phyloP scores from a whole-genome alignment of 805 yeast species.

The Suhomyces sp. region DNA sequence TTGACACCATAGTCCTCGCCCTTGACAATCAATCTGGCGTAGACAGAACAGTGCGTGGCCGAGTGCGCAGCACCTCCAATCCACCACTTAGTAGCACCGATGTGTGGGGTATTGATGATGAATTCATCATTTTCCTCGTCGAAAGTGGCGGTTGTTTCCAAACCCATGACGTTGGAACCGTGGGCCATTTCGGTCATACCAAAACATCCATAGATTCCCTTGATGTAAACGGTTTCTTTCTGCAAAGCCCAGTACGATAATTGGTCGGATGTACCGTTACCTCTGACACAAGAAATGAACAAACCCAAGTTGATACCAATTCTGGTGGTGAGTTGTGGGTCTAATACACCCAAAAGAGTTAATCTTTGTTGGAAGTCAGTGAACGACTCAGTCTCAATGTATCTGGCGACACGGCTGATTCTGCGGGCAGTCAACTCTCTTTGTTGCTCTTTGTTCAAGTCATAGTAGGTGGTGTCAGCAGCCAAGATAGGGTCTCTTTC shows the following conservation, averaged over 20 bases:
- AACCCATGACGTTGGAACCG: slow-evolving; percentile 82
- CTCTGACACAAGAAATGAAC: slow-evolving; percentile 37
- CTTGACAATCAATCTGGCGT: slow-evolving; percentile 43
- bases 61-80: slow-evolving; percentile 51
- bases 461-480: slow-evolving; percentile 31
- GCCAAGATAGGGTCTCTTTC: slow-evolving; percentile 39
- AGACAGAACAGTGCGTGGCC: slow-evolving; percentile 39
- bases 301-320: slow-evolving; percentile 39
- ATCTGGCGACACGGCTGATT: slow-evolving; percentile 36
- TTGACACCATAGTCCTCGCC: slow-evolving; percentile 47
- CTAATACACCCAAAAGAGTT: slow-evolving; percentile 34
- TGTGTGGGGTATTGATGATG: slow-evolving; percentile 44
- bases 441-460: slow-evolving; percentile 26
- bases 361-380: slow-evolving; percentile 34
- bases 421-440: slow-evolving; percentile 32
- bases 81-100: slow-evolving; percentile 52
- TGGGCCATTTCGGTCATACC: slow-evolving; percentile 93
- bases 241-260: slow-evolving; percentile 35
- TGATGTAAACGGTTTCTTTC: slow-evolving; percentile 32
- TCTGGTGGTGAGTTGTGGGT: slow-evolving; percentile 39
- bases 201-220: slow-evolving; percentile 71
- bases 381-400: slow-evolving; percentile 31
- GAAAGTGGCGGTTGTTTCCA: slow-evolving; percentile 69
- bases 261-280: slow-evolving; percentile 41
- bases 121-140: slow-evolving; percentile 42